Evolutionary conservation across 139 green algal genomes (phyloP), one percentile per base, ranked within the genome.

Genomic region (Mychonastes homosphaera): DNA sequence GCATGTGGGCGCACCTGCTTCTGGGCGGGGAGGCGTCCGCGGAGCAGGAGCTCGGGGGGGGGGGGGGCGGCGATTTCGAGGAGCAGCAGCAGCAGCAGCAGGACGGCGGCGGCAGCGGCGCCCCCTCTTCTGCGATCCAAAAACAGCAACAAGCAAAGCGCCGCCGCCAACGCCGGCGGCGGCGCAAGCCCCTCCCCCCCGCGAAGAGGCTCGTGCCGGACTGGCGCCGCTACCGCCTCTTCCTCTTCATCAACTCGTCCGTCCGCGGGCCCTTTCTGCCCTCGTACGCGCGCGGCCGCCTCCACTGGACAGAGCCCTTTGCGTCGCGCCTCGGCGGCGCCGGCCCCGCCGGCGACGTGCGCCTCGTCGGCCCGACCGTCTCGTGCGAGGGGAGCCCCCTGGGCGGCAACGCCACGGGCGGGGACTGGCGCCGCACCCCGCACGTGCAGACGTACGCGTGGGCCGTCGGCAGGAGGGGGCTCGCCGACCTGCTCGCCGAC

Each of bases 391-490:
- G 79, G 8, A 76, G 65, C 0, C 79, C 81, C 2, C 60, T 75
- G 34, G 47, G 79, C 15, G 81, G 81, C 23, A 69, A 81, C 46
- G 63, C 72, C 10, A 56, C 44, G 4, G 73, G 63, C 15, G n/a
- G n/a, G n/a, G 62, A 80, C 44, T 88, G 81, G 81, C 68, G 81
- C 10, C 70, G 57, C 36, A 88, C 87, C 70, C 81, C 81, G 4
- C 81, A 88, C 35, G 81, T 88, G 29, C 81, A 88, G 67, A 84
- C 76, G 2, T 88, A 84, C 35, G 79, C 80, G 76, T 79, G 49
- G 35, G 68, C 9, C 27, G 5, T 2, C 18, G 13, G 33, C n/a
- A 41, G 30, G 68, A 83, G 70, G 62, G 74, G 76, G 0, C 59
- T 86, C 56, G 47, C 79, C 3, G 30, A 83, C 26, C 72, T 84